Percentiles rank a stretch among this genome's conserved stretches.
Conservation (phyloP, 208 protist genomes). For the Crithidia thermophila region DNA sequence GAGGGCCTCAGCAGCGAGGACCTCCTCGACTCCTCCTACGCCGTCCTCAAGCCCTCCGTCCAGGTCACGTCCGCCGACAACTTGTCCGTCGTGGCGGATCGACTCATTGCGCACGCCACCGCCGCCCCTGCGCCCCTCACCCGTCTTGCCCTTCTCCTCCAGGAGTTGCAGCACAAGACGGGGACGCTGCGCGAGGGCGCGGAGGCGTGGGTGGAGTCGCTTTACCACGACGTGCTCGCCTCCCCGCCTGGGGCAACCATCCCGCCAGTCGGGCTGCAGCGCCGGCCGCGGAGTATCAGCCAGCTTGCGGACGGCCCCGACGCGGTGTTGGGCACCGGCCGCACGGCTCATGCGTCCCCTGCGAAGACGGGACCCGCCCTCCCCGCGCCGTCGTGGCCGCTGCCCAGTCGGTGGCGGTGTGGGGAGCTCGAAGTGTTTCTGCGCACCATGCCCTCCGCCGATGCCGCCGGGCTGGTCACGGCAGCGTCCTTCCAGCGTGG, state of each 20-base stretch:
- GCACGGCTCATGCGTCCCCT: background rate
- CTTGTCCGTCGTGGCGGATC: background rate
- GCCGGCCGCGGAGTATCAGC: conserved; percentile 20
- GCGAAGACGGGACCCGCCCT: background rate
- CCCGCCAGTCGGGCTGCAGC: background rate
- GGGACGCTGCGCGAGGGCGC: conserved; percentile 12
- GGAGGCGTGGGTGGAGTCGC: conserved; percentile 30
- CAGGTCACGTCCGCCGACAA: conserved; percentile 4
- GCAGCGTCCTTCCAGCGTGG: conserved; percentile 49
- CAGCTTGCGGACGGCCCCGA: conserved; percentile 30
- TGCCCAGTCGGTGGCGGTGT: conserved; percentile 25
- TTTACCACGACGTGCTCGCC: conserved; percentile 26
- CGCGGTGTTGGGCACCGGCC: background rate
- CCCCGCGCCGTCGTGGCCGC: background rate
- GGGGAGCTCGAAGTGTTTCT: conserved; percentile 52
- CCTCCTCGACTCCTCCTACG: background rate
- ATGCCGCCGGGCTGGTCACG: conserved; percentile 8
- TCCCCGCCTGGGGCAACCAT: background rate
- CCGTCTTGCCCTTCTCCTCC: conserved; percentile 13
- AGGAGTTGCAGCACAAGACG: conserved; percentile 23
- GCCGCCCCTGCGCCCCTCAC: background rate
- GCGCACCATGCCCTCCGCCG: conserved; percentile 34
- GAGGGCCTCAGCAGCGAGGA: background rate
- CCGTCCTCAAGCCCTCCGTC: background rate
- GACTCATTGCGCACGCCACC: conserved; percentile 20